These are phyloP conservation scores for Apophysomyces ossiformis DNA, from an alignment of 371 early-diverging fungal genomes.

Conservation along the genomic window DNA sequence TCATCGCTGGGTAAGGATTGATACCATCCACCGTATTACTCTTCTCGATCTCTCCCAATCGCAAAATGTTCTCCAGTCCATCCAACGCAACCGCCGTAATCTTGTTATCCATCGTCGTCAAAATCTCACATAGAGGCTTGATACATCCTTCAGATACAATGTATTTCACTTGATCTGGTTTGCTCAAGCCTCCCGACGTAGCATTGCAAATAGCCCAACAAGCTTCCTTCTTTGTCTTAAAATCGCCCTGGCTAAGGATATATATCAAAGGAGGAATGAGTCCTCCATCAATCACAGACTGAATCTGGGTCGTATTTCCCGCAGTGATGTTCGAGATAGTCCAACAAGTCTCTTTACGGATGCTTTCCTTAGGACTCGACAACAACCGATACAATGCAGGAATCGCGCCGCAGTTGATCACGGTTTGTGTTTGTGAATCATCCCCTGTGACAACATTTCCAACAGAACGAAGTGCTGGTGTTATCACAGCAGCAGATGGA, in stretches of 20 bases:
- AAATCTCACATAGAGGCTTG: constrained; percentile 85
- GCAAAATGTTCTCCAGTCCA: constrained; percentile 87
- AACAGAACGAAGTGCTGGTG: constrained; percentile 97
- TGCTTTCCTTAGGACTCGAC: constrained; percentile 87
- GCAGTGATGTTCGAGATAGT: constrained; percentile 99
- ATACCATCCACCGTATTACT: constrained; percentile 55
- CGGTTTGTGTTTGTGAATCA: constrained; percentile 95
- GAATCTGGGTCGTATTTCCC: constrained; percentile 93
- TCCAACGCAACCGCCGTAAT: constrained; percentile 88
- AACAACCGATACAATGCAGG: constrained; percentile 79
- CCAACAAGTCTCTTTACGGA: constrained; percentile 99
- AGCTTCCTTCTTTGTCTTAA: constrained; percentile 63
- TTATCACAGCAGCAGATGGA: constrained; percentile 87
- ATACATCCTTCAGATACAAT: constrained; percentile 82
- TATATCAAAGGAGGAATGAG: constrained; percentile 91
- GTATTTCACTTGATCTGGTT: constrained; percentile 79
- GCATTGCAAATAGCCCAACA: constrained; percentile 98
- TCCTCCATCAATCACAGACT: constrained; percentile 92
- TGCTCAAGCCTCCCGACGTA: constrained; percentile 78
- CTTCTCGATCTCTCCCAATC: constrained; percentile 50
- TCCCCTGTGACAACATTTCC: constrained; percentile 99
- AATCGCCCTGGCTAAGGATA: constrained; percentile 73
- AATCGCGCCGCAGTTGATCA: constrained; percentile 91
- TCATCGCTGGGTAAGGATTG: constrained; percentile 82
- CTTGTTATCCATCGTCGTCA: constrained; percentile 77